A percentile compares a stretch with the other conserved stretches of the same genome.
Evolutionary conservation across 2,329 filamentous ascomycete genomes (phyloP).

Genomic region (Hypoxylon sp.): DNA sequence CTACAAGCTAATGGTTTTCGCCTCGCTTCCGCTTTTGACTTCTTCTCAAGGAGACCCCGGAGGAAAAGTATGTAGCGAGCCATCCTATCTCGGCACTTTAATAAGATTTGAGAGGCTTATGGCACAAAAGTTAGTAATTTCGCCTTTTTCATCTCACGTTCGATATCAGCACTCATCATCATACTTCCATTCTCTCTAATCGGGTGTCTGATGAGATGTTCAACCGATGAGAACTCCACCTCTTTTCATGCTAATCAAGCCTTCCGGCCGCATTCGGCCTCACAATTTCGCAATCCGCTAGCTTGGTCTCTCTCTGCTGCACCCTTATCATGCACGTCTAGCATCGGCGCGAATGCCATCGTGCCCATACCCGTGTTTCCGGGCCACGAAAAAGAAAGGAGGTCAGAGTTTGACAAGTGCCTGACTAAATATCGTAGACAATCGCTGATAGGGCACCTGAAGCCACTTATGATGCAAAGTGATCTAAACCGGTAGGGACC

Average conservation of each 20-base stretch:
- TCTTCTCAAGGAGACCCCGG: not conserved
- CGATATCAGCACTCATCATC: constrained; percentile 9
- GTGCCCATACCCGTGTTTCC: constrained; percentile 34
- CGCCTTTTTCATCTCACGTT: constrained; percentile 10
- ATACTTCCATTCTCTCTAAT: constrained; percentile 10
- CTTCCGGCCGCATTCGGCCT: constrained; percentile 37
- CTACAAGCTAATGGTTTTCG: constrained; percentile 13
- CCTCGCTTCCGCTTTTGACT: constrained; percentile 11
- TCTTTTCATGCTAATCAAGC: constrained; percentile 26
- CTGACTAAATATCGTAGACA: constrained; percentile 39
- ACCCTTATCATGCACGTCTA: constrained; percentile 37
- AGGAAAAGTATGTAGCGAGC: constrained; percentile 9
- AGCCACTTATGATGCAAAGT: constrained; percentile 33
- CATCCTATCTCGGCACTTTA: constrained; percentile 12
- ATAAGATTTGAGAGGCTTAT: constrained; percentile 27
- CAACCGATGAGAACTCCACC: constrained; percentile 26
- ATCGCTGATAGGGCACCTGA: constrained; percentile 28
- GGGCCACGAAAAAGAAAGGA: constrained; percentile 39
- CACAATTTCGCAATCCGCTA: constrained; percentile 34
- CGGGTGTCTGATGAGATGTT: constrained; percentile 12
- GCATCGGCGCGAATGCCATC: constrained; percentile 35
- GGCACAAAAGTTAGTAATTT: constrained; percentile 25
- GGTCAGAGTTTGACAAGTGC: constrained; percentile 39
- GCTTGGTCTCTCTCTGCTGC: constrained; percentile 28
- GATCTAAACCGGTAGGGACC: constrained; percentile 25